Conservation (phyloP, 2,329 filamentous ascomycete species). For the Aspergillus aculeatinus region DNA sequence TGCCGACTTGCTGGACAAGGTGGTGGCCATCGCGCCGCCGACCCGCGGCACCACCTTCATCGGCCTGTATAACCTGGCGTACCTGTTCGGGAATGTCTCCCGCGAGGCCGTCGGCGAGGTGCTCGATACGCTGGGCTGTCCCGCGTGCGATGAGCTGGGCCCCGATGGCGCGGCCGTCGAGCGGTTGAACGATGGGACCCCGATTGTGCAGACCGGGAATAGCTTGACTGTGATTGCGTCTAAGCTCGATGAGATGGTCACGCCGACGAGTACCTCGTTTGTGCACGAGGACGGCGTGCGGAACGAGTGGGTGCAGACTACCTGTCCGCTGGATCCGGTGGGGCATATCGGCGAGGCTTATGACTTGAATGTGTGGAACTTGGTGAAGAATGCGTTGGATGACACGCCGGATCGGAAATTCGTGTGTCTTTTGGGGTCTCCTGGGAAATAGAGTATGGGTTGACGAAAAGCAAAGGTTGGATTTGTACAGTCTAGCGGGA, state of each 20-base stretch:
- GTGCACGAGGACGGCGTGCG: conserved; percentile 33
- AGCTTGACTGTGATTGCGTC: conserved; percentile 36
- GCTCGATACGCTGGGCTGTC: conserved; percentile 31
- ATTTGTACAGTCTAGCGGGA: neutral
- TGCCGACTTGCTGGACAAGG: conserved; percentile 29
- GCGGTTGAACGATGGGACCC: conserved; percentile 33
- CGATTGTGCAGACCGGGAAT: conserved; percentile 37
- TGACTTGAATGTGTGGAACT: conserved; percentile 41
- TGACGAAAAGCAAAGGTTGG: neutral
- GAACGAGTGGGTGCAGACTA: conserved; percentile 35
- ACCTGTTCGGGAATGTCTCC: conserved; percentile 28
- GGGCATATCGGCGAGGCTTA: conserved; percentile 41
- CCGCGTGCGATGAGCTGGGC: conserved; percentile 35
- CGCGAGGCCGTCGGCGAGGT: conserved; percentile 24
- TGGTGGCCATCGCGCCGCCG: conserved; percentile 39
- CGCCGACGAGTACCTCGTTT: conserved; percentile 32
- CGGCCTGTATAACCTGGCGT: conserved; percentile 30
- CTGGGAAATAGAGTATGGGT: conserved; percentile 23
- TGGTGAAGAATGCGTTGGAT: conserved; percentile 39
- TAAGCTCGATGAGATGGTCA: conserved; percentile 36
- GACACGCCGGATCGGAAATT: conserved; percentile 28
- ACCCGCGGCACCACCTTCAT: conserved; percentile 36
- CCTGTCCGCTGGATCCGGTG: conserved; percentile 34
- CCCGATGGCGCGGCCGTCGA: conserved; percentile 29
- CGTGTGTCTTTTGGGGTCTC: conserved; percentile 30